Evolutionary conservation across 2,329 filamentous ascomycete species (phyloP).

Genomic region (Pleomassaria siparia): DNA sequence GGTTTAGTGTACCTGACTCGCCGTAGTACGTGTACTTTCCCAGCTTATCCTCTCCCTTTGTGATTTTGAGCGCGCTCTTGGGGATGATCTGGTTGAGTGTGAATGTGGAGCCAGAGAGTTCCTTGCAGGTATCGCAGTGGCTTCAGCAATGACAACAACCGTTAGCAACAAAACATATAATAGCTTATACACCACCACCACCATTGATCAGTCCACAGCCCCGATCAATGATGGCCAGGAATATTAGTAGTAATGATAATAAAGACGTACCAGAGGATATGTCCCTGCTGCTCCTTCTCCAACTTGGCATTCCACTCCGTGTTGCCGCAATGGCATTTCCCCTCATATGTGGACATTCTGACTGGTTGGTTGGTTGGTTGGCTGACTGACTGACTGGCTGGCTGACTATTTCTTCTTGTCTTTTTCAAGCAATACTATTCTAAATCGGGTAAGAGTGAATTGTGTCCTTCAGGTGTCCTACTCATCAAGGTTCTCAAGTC

Average conservation of each 20-base stretch:
- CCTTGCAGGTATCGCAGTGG: conserved; percentile 61
- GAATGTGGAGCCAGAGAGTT: conserved; percentile 53
- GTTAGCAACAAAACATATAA: not conserved
- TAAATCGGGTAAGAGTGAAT: not conserved
- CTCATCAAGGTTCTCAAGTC: conserved; percentile 18
- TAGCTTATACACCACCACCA: not conserved
- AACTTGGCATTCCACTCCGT: conserved; percentile 56
- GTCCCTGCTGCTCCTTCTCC: conserved; percentile 46
- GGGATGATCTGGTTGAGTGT: conserved; percentile 59
- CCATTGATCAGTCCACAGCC: too few relatives aligned
- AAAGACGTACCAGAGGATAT: conserved; percentile 49
- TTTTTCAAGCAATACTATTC: too few relatives aligned
- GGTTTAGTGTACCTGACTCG: conserved; percentile 49
- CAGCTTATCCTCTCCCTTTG: conserved; percentile 50
- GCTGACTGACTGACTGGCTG: too few relatives aligned
- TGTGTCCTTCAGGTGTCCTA: not conserved
- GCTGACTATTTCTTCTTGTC: too few relatives aligned
- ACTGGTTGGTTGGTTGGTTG: too few relatives aligned
- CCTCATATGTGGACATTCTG: conserved; percentile 50
- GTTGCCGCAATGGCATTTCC: conserved; percentile 59
- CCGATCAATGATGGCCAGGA: not conserved
- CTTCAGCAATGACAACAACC: conserved; percentile 30
- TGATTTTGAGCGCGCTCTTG: conserved; percentile 53
- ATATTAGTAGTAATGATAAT: not conserved
- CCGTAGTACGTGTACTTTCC: conserved; percentile 59